Evolutionary conservation across 139 green algal species (phyloP), one percentile per base, ranked within the genome.

Genomic region (Dunaliella primolecta): DNA sequence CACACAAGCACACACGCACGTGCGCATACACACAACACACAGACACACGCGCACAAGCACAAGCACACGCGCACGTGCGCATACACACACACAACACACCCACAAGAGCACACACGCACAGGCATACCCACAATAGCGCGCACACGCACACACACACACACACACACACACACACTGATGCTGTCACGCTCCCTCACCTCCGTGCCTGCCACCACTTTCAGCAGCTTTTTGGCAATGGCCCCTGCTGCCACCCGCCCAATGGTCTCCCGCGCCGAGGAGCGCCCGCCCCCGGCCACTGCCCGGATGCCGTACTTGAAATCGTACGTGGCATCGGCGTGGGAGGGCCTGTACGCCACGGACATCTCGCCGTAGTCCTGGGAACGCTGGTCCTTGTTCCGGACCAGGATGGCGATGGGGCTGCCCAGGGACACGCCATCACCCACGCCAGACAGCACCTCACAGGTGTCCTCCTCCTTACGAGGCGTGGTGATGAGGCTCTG

Each of bases 261-360:
- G 0, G 97, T 98, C 87, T 99, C 97, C 1, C 97, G 91, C 2
- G 97, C 97, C 27, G 93, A 98, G 30, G 94, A 98, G 29, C 97
- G 87, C 29, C 97, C 97, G n/a, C 97, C 97, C n/a, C 97, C 97
- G 24, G 95, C 95, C 1, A 99, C 91, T 3, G 97, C 97, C 0
- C 97, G 90, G 75, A 99, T 98, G 86, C 97, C 97, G 88, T 99
- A 99, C 72, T 99, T 99, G 90, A 98, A 97, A 87, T 99, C 97
- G 87, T 99, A 99, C 0, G 97, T 99, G 11, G 97, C 97, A 88
- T 99, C 97, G 24, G 97, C 96, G 86, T 99, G 97, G 1, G 93
- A 98, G 3, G 97, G 97, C 29, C 92, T 83, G 90, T 99, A 99
- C 1, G 95, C 95, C 36, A 97, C 92, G 79, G 91, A 86, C 94